Base-by-base conservation (phyloP, 2,329 filamentous ascomycete species). In the Aureobasidium mangrovei region DNA sequence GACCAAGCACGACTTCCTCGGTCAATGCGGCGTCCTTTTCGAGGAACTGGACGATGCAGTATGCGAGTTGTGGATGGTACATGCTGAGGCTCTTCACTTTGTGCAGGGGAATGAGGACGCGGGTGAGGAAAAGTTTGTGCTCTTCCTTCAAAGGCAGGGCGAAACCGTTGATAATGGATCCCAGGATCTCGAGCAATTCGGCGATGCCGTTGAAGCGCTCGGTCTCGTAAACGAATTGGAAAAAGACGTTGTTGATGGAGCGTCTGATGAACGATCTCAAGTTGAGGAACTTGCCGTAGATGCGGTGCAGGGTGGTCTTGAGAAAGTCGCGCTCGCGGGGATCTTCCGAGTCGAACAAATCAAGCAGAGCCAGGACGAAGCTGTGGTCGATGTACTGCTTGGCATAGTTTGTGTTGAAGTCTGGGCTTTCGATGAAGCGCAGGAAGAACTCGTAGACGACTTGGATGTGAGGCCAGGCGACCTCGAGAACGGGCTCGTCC, bases 161-260 rank as follows among this genome's bases (percentile, higher is more conserved):
- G 68, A 98, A 98, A 43, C 93, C 93, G 69, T 98, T 98, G 77
- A 98, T 98, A 66, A 98, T 98, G 60, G 93, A 97, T 31, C 93
- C 93, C 49, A 98, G 77, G 61, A 98, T 98, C 69, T 98, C 93
- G 35, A 98, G 79, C 31, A 98, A 77, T 70, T 98, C 93, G 3
- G 93, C 93, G 65, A 98, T 96, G 53, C 93, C 93, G 64, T 98
- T 98, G 76, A 98, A 97, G 56, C 93, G 82, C 72, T 98, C 93
- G 3, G 93, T 98, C 72, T 98, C 93, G 69, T 98, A 98, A 57
- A 90, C 91, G 71, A 98, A 98, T 68, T 98, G 93, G 79, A 98
- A 98, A 75, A 98, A 98, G 64, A 98, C 93, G 66, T 98, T 97
- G 81, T 98, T 98, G 79, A 98, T 98, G 55, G 93, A 98, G 64